Evolutionary conservation across 208 protist species (phyloP), one percentile per base, ranked within the genome.

Genomic region (Strigomonas oncopelti): DNA sequence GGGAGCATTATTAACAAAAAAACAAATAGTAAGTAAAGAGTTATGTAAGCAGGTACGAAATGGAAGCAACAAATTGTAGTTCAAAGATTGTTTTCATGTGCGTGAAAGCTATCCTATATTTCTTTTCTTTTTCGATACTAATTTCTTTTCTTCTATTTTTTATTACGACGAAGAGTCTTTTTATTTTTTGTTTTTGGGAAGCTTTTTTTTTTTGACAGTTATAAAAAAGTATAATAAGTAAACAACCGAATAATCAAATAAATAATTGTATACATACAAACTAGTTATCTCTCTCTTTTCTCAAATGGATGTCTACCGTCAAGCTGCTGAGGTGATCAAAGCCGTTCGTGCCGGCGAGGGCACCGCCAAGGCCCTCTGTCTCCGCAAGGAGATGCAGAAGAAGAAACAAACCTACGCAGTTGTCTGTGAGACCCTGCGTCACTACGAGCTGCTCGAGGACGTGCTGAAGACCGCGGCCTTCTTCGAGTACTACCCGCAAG

Each of bases 331-430:
- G 4, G 89, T 95, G 51, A 71, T 97, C 25, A 64, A 72, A 13
- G 78, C 84, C 11, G 86, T 92, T 22, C 83, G 86, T 28, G 79
- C 78, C 18, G 87, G 85, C 58, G 83, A 85, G 20, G 92, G 90
- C 28, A 93, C 89, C 5, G 85, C 87, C 1, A 97, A 95, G 80
- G 85, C 84, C 16, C 80, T 97, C n/a, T 95, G 88, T 38, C 78
- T 97, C 5, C 77, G 87, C n/a, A 95, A 93, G 75, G 88, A 95
- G 32, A 87, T 97, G 80, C 90, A 97, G 56, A 97, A 95, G 73
- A 97, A 97, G 72, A 88, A 85, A 64, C 88, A 94, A 62, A 97
- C 92, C 0, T 97, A 96, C 72, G 92, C 92, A n/a, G 84, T 97
- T 0, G 90, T 94, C 3, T 94, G 87, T 63, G 90, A 95, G 68